A percentile compares a stretch with the other conserved stretches of the same genome.
phyloP scores from a whole-genome alignment of 2,329 filamentous ascomycete genomes.

The Clonostachys rhizophaga region DNA sequence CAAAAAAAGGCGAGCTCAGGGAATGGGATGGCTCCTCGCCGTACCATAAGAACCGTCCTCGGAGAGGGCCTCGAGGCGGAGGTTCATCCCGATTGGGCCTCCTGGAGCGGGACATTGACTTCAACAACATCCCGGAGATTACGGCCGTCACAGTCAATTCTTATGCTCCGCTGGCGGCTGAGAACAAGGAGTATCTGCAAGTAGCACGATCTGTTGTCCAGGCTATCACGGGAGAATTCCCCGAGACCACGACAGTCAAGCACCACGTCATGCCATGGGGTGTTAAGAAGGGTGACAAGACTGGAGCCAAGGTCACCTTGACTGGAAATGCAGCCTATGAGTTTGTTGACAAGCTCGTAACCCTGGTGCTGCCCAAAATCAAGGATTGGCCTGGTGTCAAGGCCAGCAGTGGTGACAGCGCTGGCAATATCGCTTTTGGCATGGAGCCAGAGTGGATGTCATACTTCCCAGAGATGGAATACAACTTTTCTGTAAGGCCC shows the following conservation, averaged over 20 bases:
- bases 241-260: slow-evolving; percentile 64
- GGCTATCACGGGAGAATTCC: slow-evolving; percentile 75
- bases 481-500: slow-evolving; percentile 82
- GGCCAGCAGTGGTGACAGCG: slow-evolving; percentile 70
- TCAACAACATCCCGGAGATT: slow-evolving; percentile 81
- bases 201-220: slow-evolving; percentile 82
- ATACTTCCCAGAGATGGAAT: slow-evolving; percentile 88
- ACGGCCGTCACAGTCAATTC: slow-evolving; percentile 76
- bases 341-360: slow-evolving; percentile 85
- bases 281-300: slow-evolving; percentile 64
- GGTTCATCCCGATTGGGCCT: slow-evolving; percentile 59
- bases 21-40: slow-evolving; percentile 87
- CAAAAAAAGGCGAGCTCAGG: slow-evolving; percentile 61
- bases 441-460: slow-evolving; percentile 71
- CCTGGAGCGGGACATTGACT: slow-evolving; percentile 70
- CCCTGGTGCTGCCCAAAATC: slow-evolving; percentile 87
- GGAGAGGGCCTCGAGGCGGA: slow-evolving; percentile 78
- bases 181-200: slow-evolving; percentile 71
- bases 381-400: slow-evolving; percentile 84
- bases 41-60: slow-evolving; percentile 88
- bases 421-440: slow-evolving; percentile 84
- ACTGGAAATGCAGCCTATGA: slow-evolving; percentile 79
- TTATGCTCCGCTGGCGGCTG: slow-evolving; percentile 63
- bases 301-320: slow-evolving; percentile 74
- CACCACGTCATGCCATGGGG: slow-evolving; percentile 71